Evolutionary conservation across 352 stramenopile species (phyloP), one percentile per base, ranked within the genome.

Genomic region (Pythium apleroticum): DNA sequence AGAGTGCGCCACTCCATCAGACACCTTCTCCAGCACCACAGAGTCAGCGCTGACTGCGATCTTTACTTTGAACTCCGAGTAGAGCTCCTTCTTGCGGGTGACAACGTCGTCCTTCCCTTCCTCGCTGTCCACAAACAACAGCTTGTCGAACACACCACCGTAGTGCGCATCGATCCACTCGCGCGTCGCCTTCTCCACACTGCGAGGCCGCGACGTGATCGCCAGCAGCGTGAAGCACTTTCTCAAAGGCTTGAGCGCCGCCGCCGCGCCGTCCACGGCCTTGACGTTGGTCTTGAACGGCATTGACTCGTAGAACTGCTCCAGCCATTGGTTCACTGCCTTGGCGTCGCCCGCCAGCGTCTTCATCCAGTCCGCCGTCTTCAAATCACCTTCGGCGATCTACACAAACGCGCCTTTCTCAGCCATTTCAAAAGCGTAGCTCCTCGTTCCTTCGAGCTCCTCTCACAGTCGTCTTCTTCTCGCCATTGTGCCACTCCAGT

Each of bases 91-190:
- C 67, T 89, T 90, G 37, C 77, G 78, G 43, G 68, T 46, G 10
- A 82, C 50, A 14, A 77, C 25, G n/a, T 78, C 67, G 24, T 79
- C 76, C 17, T 65, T 57, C 22, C 52, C 64, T 33, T 72, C 75
- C 17, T 76, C 77, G n/a, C 41, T 49, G 53, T 89, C 82, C 35
- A 89, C 65, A 60, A 93, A 88, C 45, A 90, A 65, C 22, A 93
- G 74, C 58, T 86, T 91, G 67, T 91, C 82, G 27, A 93, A 93
- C 12, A 93, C 74, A 7, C 79, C 81, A 5, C 59, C 14, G 43
- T 85, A 91, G 58, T 89, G 58, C 33, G 66, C 60, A 53, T 93
- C 84, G 19, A 93, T 65, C 84, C 84, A 93, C 72, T 89, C 81
- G 46, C 82, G 78, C 25, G 84, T 91, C n/a, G 73, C 69, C 54